Base-by-base conservation (phyloP, 192 early-diverging fungal species). In the Gamsiella multidivaricata region DNA sequence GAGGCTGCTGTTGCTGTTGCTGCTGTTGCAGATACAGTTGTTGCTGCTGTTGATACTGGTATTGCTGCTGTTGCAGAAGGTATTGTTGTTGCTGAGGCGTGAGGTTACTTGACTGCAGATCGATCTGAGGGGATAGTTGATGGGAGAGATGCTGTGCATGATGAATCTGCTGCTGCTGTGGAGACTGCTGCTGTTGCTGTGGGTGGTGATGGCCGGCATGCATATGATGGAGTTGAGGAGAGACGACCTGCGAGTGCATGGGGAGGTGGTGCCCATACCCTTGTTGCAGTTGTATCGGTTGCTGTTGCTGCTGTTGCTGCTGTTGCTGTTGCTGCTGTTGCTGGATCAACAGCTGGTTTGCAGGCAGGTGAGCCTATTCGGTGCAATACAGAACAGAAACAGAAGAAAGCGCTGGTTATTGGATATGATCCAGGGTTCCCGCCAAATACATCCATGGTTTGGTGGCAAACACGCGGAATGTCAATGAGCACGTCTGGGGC, bases 251-350 rank as follows among this genome's bases (percentile, higher is more conserved):
- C 26, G 47, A 55, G 39, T 72, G 70, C 43, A 72, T 64, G 12
- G 61, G 31, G 54, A 72, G 56, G 23, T 72, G 69, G 49, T 71
- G 70, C 10, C 61, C 26, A 28, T 72, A 72, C 42, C 70, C 70
- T 50, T 72, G 70, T 28, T 47, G 54, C 28, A 72, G 15, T 26
- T 72, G 70, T 34, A 54, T 51, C 7, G 26, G 59, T 31, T 61
- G 57, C 52, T 61, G 69, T 25, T 71, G 70, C 58, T 72, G 70
- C 29, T 63, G 70, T 6, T 70, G 69, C 18, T 70, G 69, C n/a
- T 62, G 69, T 33, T 71, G 69, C 32, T 64, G 61, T 26, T 72
- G 70, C 20, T 72, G 70, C 26, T 70, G 69, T n/a, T 71, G 69
- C 36, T 56, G 59, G 36, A 62, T 54, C 25, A 62, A 41, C 15